These are phyloP conservation scores for Pestalotiopsis sp. DNA, from an alignment of 2,329 filamentous ascomycete species.

Conservation along the genomic window DNA sequence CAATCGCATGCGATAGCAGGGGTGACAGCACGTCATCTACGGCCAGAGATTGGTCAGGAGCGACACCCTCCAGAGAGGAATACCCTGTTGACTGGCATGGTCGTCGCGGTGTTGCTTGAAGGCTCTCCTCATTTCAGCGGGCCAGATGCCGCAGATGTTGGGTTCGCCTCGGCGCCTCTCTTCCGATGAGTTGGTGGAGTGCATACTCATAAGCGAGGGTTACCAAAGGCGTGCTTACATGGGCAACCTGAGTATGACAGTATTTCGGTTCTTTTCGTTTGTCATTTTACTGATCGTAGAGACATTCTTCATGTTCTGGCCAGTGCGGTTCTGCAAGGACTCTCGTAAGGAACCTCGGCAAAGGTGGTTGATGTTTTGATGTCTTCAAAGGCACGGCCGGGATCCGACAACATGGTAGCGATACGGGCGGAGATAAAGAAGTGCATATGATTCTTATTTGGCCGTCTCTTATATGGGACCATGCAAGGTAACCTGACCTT, in stretches of 20 bases:
- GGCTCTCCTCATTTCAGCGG: not conserved
- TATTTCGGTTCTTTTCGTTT: not conserved
- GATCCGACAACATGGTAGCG: not conserved
- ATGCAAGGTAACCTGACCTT: not conserved
- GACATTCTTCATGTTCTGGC: not conserved
- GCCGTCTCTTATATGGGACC: not conserved
- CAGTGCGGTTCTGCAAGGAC: not conserved
- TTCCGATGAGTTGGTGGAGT: not conserved
- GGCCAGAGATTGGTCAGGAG: not conserved
- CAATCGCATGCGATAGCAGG: slow-evolving; percentile 8
- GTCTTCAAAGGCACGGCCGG: not conserved
- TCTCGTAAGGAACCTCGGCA: not conserved
- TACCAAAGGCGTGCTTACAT: not conserved
- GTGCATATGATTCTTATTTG: not conserved
- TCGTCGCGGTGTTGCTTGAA: too few relatives aligned
- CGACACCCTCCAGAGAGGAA: not conserved
- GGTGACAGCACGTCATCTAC: slow-evolving; percentile 4
- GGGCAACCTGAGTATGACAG: not conserved
- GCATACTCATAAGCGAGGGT: not conserved
- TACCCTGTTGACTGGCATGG: not conserved
- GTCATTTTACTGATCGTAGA: not conserved
- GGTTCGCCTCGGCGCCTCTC: not conserved
- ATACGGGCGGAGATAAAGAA: not conserved
- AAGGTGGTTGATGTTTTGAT: not conserved
- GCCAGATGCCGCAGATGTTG: not conserved